Evolutionary conservation across 768 basidiomycete species (phyloP), one percentile per base, ranked within the genome.

Genomic region (Exsudoporus frostii): DNA sequence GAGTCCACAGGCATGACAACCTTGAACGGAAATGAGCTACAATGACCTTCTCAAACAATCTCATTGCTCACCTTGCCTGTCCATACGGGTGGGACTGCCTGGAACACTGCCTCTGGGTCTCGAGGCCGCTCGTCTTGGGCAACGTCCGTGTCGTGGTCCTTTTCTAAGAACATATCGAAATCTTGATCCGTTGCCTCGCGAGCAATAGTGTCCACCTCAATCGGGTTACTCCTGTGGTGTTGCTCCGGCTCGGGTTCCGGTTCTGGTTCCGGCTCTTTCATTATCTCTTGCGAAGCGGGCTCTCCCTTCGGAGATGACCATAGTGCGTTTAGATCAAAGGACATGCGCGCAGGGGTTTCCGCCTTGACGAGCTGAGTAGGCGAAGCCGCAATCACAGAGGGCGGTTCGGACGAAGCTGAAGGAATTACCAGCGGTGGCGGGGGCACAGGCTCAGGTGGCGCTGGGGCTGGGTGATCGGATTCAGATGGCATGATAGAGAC

Each of bases 161-260:
- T 81, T 53, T 88, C 83, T 36, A 94, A 71, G 63, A 92, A 86
- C 84, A 92, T 88, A 60, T 92, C 91, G 62, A 94, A 92, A 66
- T 92, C 91, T 56, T 84, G 81, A 69, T 92, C 91, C 48, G 84
- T 83, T 10, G 84, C 78, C 54, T 77, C 80, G 45, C 59, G 62
- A 17, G 64, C 60, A 20, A 59, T 43, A 53, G 57, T 33, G 25
- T 74, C 76, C 37, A 71, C 70, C 61, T 79, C 81, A 58, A 80
- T 77, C 9, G 71, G 67, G 30, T 72, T 71, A n/a, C 76, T 76
- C 57, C 73, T 77, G 4, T 69, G 69, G 17, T 70, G 71, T 24
- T 67, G 70, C 24, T 63, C 65, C 20, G 68, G 56, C 9, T 67
- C 63, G 3, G 55, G 61, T 4, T 67, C 63, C 8, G 65, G 52